Evolutionary conservation across 148 eudicot genomes (phyloP).

Genomic region (Rhododendron simsii): DNA sequence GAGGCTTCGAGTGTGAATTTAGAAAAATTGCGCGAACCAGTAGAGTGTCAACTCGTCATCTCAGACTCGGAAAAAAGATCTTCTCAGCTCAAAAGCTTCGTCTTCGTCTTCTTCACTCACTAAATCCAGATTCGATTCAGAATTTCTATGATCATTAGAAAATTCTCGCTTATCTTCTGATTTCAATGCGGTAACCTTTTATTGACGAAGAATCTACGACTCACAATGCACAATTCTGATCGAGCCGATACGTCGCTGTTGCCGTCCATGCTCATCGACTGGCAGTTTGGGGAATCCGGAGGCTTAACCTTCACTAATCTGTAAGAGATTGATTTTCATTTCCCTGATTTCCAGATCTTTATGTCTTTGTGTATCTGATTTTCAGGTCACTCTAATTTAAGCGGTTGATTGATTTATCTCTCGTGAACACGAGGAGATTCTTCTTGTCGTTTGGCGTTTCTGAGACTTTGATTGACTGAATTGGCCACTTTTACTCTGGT

Average conservation of each 20-base stretch:
- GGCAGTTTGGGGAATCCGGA: neutral
- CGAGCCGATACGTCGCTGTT: neutral
- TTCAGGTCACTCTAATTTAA: neutral
- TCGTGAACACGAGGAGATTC: neutral
- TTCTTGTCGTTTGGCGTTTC: neutral
- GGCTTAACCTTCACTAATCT: neutral
- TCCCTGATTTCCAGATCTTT: neutral
- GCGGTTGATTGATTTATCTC: neutral
- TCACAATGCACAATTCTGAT: neutral
- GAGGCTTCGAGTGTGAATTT: neutral
- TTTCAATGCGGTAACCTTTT: neutral
- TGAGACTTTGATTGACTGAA: neutral
- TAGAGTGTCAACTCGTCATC: neutral
- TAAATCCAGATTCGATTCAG: neutral
- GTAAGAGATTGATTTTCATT: neutral
- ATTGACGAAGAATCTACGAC: neutral
- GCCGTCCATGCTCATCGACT: neutral
- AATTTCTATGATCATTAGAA: neutral
- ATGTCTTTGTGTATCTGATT: neutral
- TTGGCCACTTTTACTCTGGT: neutral
- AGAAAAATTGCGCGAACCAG: neutral
- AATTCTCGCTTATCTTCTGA: neutral
- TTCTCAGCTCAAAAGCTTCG: neutral
- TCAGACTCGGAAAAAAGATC: neutral
- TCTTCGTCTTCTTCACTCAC: neutral